Percentiles rank a stretch among this genome's conserved stretches.
phyloP scores from a whole-genome alignment of 371 early-diverging fungal genomes.

The Apophysomyces variabilis region DNA sequence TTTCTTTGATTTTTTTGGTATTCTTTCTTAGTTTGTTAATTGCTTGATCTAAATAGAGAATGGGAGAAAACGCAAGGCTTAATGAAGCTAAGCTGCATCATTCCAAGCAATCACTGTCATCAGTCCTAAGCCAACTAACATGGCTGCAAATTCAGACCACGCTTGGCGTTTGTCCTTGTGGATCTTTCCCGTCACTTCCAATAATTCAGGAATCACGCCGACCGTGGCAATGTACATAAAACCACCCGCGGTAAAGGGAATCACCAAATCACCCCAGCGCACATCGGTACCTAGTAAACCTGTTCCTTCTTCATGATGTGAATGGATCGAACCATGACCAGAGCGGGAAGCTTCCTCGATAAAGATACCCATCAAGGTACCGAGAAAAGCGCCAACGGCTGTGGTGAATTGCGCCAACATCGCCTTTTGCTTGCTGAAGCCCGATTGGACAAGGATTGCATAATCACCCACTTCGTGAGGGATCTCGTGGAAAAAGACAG shows the following conservation, averaged over 20 bases:
- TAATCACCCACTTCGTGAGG: slow-evolving; percentile 94
- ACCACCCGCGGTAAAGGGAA: slow-evolving; percentile 90
- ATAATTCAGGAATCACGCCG: slow-evolving; percentile 84
- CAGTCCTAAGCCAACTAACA: slow-evolving; percentile 67
- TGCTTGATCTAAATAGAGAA: no score
- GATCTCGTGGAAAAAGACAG: slow-evolving; percentile 94
- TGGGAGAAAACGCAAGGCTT: background rate
- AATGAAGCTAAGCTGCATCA: slow-evolving; percentile 31
- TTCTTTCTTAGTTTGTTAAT: background rate
- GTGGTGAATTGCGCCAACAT: slow-evolving; percentile 87
- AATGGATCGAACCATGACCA: background rate
- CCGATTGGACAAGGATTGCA: slow-evolving; percentile 87
- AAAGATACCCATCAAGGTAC: slow-evolving; percentile 79
- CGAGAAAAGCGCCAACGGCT: slow-evolving; percentile 81
- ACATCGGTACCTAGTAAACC: slow-evolving; percentile 57
- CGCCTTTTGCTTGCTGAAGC: slow-evolving; percentile 76
- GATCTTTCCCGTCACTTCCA: slow-evolving; percentile 65
- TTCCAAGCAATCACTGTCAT: slow-evolving; percentile 71
- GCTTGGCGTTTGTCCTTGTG: slow-evolving; percentile 58
- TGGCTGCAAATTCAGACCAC: slow-evolving; percentile 59
- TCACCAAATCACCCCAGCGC: slow-evolving; percentile 69
- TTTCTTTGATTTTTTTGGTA: background rate
- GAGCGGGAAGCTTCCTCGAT: slow-evolving; percentile 68
- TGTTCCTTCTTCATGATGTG: slow-evolving; percentile 9
- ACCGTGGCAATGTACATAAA: slow-evolving; percentile 90